Percentiles rank a stretch among this genome's conserved stretches.
phyloP scores from a whole-genome alignment of 257 asterid genomes.

The Echites panduratus region DNA sequence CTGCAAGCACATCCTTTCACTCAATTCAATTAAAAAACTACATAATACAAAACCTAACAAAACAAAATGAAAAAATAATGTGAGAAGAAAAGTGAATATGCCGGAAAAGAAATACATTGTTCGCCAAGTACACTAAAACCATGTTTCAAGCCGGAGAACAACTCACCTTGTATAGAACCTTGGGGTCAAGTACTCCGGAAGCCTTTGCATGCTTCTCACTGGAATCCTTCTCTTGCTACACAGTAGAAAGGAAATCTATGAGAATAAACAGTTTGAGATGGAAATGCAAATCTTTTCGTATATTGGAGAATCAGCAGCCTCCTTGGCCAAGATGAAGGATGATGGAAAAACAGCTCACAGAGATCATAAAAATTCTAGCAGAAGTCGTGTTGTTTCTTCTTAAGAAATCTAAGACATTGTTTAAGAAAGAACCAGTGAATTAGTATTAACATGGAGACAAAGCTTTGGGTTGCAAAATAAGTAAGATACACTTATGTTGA shows the following conservation, averaged over 20 bases:
- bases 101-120: too few relatives aligned
- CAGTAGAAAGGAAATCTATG: not conserved
- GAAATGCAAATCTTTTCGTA: not conserved
- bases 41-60: not conserved
- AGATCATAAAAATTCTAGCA: not conserved
- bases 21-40: not conserved
- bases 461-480: not conserved
- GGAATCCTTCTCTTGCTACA: not conserved
- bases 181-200: slow-evolving; percentile 1
- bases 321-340: not conserved
- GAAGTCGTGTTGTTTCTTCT: not conserved
- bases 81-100: not conserved
- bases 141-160: not conserved
- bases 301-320: not conserved
- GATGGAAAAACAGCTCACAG: not conserved
- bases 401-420: not conserved
- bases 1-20: not conserved
- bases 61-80: not conserved
- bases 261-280: not conserved
- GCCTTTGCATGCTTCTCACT: slow-evolving; percentile 2
- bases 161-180: slow-evolving; percentile 10
- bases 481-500: not conserved
- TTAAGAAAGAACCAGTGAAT: not conserved
- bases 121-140: too few relatives aligned
- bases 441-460: not conserved